phyloP scores from a whole-genome alignment of 139 green algal species.

The Chlamydomonas urium region DNA sequence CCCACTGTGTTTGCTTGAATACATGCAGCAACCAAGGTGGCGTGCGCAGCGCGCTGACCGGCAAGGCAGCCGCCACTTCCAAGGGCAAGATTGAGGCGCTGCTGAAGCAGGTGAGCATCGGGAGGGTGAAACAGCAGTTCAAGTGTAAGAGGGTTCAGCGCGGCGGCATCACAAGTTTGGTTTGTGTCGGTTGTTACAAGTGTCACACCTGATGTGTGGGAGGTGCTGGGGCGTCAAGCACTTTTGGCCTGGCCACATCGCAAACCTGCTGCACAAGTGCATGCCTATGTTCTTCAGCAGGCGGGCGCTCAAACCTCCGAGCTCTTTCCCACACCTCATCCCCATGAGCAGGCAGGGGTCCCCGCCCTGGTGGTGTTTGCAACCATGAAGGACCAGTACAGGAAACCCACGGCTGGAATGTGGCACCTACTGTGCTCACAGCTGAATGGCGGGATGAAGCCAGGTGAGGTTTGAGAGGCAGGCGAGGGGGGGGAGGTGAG shows the following conservation, averaged over 20 bases:
- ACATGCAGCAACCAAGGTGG: conserved; percentile 63
- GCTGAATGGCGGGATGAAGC: conserved; percentile 50
- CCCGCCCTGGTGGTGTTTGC: conserved; percentile 37
- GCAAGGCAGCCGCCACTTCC: conserved; percentile 44
- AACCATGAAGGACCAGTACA: conserved; percentile 33
- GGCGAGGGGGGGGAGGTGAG: no score
- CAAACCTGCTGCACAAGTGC: no score
- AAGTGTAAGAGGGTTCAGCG: no score
- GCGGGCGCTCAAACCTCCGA: no score
- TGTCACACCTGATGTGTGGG: no score
- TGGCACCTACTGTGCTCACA: conserved; percentile 59
- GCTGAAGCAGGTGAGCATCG: conserved; percentile 34
- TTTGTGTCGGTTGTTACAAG: no score
- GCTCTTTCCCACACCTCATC: neutral
- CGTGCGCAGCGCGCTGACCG: conserved; percentile 52
- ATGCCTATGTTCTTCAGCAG: no score
- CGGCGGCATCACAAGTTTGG: no score
- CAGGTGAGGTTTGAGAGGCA: conserved; percentile 32
- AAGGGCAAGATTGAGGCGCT: conserved; percentile 37
- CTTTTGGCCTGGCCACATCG: no score
- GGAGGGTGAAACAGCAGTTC: no score
- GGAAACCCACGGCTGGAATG: conserved; percentile 67
- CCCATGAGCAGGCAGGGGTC: conserved; percentile 19
- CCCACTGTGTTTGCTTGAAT: neutral
- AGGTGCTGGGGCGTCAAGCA: no score